These are phyloP conservation scores for Aspergillus sergii DNA, from an alignment of 2,329 filamentous ascomycete species.

Conservation along the genomic window DNA sequence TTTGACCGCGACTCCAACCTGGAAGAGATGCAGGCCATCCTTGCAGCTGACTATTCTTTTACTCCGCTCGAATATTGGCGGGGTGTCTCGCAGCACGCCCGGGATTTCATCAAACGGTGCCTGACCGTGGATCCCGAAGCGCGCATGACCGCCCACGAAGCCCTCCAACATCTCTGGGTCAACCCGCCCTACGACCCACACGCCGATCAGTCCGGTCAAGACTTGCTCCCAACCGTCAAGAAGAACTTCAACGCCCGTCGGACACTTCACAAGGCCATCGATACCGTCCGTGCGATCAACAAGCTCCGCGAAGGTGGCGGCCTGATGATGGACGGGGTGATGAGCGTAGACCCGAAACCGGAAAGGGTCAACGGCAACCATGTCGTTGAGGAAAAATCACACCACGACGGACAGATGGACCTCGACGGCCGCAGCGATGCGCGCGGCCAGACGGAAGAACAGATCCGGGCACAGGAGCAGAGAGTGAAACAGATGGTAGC, in stretches of 20 bases:
- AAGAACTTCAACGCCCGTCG: slow-evolving; percentile 71
- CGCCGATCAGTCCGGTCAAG: slow-evolving; percentile 44
- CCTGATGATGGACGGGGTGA: slow-evolving; percentile 64
- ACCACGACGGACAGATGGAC: slow-evolving; percentile 46
- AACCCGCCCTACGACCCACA: slow-evolving; percentile 56
- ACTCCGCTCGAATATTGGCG: slow-evolving; percentile 96
- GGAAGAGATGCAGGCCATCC: slow-evolving; percentile 99
- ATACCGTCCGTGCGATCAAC: slow-evolving; percentile 69
- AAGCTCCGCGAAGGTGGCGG: slow-evolving; percentile 65
- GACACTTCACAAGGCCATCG: slow-evolving; percentile 68
- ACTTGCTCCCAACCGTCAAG: slow-evolving; percentile 66
- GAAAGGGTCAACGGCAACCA: slow-evolving; percentile 49
- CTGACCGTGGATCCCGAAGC: slow-evolving; percentile 84
- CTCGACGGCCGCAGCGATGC: slow-evolving; percentile 63
- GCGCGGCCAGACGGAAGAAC: slow-evolving; percentile 63
- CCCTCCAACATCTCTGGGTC: slow-evolving; percentile 67
- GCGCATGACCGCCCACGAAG: slow-evolving; percentile 88
- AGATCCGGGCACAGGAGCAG: slow-evolving; percentile 63
- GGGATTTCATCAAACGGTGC: slow-evolving; percentile 90
- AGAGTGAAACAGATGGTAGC: slow-evolving; percentile 61
- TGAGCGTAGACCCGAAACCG: slow-evolving; percentile 58
- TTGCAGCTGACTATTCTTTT: slow-evolving; percentile 94
- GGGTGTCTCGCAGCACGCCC: slow-evolving; percentile 79
- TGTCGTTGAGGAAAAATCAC: slow-evolving; percentile 40
- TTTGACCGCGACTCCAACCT: slow-evolving; percentile 97